Evolutionary conservation across 2,329 filamentous ascomycete genomes (phyloP).

Genomic region (Coniochaeta prunicola): DNA sequence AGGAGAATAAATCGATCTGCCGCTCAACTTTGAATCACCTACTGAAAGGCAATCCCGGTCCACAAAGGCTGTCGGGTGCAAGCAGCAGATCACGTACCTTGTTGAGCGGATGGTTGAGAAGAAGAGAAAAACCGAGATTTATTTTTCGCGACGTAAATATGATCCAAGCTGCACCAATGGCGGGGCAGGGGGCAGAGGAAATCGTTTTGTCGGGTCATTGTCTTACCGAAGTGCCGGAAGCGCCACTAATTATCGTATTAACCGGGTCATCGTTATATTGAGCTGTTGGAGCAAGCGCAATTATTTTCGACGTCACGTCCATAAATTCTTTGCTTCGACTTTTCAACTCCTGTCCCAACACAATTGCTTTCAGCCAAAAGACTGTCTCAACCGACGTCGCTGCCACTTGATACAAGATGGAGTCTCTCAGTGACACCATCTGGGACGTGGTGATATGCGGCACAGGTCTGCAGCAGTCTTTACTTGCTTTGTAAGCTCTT

Average conservation of each 20-base stretch:
- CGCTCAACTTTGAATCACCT: conserved; percentile 49
- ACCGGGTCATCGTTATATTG: not conserved
- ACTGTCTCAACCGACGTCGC: not conserved
- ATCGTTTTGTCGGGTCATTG: too few species aligned
- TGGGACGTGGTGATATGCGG: conserved; percentile 79
- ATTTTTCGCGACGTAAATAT: not conserved
- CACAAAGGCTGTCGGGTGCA: conserved; percentile 24
- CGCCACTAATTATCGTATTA: too few species aligned
- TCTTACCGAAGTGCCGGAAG: too few species aligned
- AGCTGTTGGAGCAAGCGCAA: not conserved
- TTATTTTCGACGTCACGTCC: not conserved
- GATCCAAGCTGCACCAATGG: not conserved
- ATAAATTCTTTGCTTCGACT: conserved; percentile 2
- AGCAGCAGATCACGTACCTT: conserved; percentile 24
- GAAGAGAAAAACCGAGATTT: conserved; percentile 11
- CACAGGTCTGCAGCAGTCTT: conserved; percentile 70
- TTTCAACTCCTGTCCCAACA: conserved; percentile 3
- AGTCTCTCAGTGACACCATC: conserved; percentile 63
- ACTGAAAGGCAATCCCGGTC: conserved; percentile 42
- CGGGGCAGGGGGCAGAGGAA: too few species aligned
- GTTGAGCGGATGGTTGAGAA: conserved; percentile 31
- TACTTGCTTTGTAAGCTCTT: conserved; percentile 65
- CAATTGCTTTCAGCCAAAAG: conserved; percentile 4
- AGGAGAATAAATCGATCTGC: conserved; percentile 51
- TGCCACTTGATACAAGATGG: conserved; percentile 43